phyloP scores from a whole-genome alignment of 345 rosid genomes.

The Aethionema arabicum region DNA sequence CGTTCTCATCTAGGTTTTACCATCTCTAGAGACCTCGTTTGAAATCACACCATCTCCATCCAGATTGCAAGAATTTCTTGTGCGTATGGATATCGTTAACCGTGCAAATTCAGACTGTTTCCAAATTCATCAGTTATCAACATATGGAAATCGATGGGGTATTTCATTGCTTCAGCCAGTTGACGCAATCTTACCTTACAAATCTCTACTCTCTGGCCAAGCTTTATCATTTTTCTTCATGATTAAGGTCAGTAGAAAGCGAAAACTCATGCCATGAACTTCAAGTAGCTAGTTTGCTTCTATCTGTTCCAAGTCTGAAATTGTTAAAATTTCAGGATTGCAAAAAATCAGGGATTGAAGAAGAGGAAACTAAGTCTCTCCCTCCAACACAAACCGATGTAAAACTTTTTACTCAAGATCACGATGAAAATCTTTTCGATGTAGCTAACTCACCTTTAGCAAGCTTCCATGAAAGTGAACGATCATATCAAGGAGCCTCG shows the following conservation, averaged over 20 bases:
- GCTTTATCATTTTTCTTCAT: conserved; percentile 79
- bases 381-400: conserved; percentile 49
- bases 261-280: conserved; percentile 10
- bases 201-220: conserved; percentile 70
- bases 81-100: conserved; percentile 83
- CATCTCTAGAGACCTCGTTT: conserved; percentile 74
- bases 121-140: conserved; percentile 76
- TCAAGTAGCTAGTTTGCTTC: conserved; percentile 13
- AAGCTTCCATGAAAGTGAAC: conserved; percentile 74
- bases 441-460: conserved; percentile 63
- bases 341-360: conserved; percentile 47
- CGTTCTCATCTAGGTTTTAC: conserved; percentile 56
- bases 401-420: conserved; percentile 48
- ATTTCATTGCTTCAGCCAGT: conserved; percentile 74
- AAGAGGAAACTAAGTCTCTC: conserved; percentile 39
- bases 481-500: conserved; percentile 51
- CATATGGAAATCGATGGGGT: conserved; percentile 78
- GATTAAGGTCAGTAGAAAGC: conserved; percentile 57
- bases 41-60: conserved; percentile 79
- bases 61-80: conserved; percentile 73
- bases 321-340: conserved; percentile 32
- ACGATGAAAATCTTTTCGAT: conserved; percentile 47
- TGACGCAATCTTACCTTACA: conserved; percentile 60
- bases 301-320: conserved; percentile 13
- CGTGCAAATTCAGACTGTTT: conserved; percentile 67